Evolutionary conservation across 108 stramenopile genomes (phyloP).

Genomic region (Thalassiosira profunda): DNA sequence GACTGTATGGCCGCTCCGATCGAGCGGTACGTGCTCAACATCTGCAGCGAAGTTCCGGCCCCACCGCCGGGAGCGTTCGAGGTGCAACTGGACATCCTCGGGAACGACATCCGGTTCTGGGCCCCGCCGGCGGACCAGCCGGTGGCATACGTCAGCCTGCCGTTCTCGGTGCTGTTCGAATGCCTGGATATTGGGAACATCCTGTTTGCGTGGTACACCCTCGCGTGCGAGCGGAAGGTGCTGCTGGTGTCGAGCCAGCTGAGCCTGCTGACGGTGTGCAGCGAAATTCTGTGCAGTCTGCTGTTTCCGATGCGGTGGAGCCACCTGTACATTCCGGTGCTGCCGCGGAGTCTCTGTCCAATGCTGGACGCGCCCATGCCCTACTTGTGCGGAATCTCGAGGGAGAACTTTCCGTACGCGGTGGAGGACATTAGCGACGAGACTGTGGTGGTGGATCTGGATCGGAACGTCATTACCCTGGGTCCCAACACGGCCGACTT

Average conservation of each 20-base stretch:
- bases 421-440: conserved; percentile 77
- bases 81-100: conserved; percentile 78
- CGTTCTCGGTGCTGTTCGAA: conserved; percentile 91
- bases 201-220: conserved; percentile 75
- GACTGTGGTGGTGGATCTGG: conserved; percentile 92
- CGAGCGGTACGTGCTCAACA: conserved; percentile 96
- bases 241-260: conserved; percentile 86
- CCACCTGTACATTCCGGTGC: conserved; percentile 89
- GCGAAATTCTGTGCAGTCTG: conserved; percentile 95
- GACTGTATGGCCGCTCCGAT: conserved; percentile 91
- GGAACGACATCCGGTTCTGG: conserved; percentile 87
- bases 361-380: conserved; percentile 95
- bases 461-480: conserved; percentile 76
- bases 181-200: conserved; percentile 90
- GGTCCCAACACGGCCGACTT: conserved; percentile 59
- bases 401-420: conserved; percentile 77
- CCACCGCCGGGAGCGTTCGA: conserved; percentile 96
- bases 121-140: conserved; percentile 95
- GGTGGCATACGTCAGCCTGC: conserved; percentile 94
- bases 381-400: conserved; percentile 87
- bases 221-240: conserved; percentile 91
- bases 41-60: conserved; percentile 96
- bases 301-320: conserved; percentile 97
- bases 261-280: conserved; percentile 88
- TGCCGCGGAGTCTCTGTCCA: conserved; percentile 82